A percentile compares a stretch with the other conserved stretches of the same genome.
phyloP scores from a whole-genome alignment of 1,284 basidiomycete genomes.

The Austroboletus novae-zelandiae region DNA sequence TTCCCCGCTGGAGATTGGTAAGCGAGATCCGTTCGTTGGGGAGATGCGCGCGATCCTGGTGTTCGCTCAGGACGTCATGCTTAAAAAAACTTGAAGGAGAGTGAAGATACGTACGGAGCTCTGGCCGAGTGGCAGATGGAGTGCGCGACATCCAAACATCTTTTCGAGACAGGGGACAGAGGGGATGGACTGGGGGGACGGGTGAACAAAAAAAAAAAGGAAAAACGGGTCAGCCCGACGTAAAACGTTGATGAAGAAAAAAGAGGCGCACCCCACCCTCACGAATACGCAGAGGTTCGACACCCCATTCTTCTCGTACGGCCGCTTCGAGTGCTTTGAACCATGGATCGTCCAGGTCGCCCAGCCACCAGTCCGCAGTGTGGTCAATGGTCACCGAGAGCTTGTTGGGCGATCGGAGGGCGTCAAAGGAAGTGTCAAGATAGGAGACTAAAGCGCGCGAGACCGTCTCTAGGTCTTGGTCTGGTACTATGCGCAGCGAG shows the following conservation, averaged over 20 bases:
- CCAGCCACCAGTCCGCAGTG: slow-evolving; percentile 95
- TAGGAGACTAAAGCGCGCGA: slow-evolving; percentile 59
- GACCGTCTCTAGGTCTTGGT: slow-evolving; percentile 80
- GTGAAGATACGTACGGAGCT: slow-evolving; percentile 56
- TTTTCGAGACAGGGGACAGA: slow-evolving; percentile 93
- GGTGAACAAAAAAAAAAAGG: neutral
- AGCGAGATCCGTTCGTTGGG: slow-evolving; percentile 83
- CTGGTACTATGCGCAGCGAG: slow-evolving; percentile 90
- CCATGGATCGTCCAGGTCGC: slow-evolving; percentile 78
- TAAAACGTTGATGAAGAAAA: slow-evolving; percentile 10
- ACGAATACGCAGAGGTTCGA: slow-evolving; percentile 82
- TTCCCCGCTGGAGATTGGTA: slow-evolving; percentile 71
- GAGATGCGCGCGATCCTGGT: slow-evolving; percentile 82
- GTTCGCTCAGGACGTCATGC: neutral
- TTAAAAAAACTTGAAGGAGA: too few relatives aligned
- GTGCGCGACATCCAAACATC: slow-evolving; percentile 77
- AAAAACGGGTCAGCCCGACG: neutral
- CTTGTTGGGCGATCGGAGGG: slow-evolving; percentile 66
- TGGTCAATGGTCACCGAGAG: slow-evolving; percentile 81
- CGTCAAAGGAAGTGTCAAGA: slow-evolving; percentile 60
- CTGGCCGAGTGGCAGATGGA: slow-evolving; percentile 89
- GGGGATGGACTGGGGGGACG: slow-evolving; percentile 68
- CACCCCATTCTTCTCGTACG: slow-evolving; percentile 82
- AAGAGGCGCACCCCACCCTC: slow-evolving; percentile 83
- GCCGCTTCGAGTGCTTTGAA: slow-evolving; percentile 82